Base-by-base conservation (phyloP, 208 protist species). In the Leishmania arabica region DNA sequence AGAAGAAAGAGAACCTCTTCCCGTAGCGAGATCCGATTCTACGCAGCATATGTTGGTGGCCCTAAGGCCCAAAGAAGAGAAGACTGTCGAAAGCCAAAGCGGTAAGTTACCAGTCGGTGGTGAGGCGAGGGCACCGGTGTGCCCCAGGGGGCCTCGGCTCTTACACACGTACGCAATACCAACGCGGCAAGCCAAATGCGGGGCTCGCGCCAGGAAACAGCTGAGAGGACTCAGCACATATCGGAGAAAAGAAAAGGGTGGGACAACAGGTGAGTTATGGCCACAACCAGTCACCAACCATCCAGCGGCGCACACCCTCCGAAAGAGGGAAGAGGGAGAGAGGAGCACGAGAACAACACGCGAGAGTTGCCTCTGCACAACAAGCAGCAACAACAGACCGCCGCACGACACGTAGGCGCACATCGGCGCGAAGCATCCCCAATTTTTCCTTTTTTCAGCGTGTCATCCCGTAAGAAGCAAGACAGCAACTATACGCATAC, bases 1-100 rank as follows among this genome's bases (percentile, higher is more conserved):
- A 89, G 76, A 88, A 87, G 65, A 95, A 95, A 51, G 82, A 83
- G 11, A 93, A 68, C 27, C 65, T 66, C 68, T 74, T 84, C 4
- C 82, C 82, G 2, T 76, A 66, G 21, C 60, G 71, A 15, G 37
- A 53, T 70, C 77, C 77, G 42, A 65, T 21, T 54, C 15, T 81
- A 11, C 81, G 75, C 45, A 85, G 45, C 81, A 85, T 85, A 31
- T 24, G 21, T 54, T 3, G 27, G 7, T 54, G 69, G 27, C 45
- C 11, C 45, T 74, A 24, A 8, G 15, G 45, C 5, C 31, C 40
- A 17, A 68, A 7, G 31, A 68, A 68, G 65, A 45, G 37, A 70
- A 34, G 65, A 70, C 6, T 7, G 37, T 47, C 6, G 13, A n/a
- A 45, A 21, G 37, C 5, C 34, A 8, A 21, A 19, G 27, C 37